Base-by-base conservation (phyloP, 176 grass and related monocot genomes). In the Thalia dealbata region DNA sequence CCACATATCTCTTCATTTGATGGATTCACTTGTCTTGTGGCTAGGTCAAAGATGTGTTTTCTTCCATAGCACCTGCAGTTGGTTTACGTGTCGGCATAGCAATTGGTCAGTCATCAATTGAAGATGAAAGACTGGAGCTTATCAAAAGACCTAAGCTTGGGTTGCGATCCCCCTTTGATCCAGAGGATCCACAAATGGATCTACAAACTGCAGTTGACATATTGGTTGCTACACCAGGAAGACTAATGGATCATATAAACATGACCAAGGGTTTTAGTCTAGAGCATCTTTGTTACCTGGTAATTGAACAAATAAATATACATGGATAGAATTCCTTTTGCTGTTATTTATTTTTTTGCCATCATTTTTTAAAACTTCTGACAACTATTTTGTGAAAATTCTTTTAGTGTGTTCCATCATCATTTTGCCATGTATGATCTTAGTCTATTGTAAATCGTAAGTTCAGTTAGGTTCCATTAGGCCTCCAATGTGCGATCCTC, bases 191-290 rank as follows among this genome's bases (percentile, higher is more conserved):
- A 21, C 82, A 86, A 78, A 84, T 92, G 79, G 87, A 92, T 81
- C 93, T 85, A 16, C 81, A 82, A 61, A 92, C 85, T 80, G 75
- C 88, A 78, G 81, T 97, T 38, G 93, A 97, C 85, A 92, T 91
- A 90, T 86, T 92, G 76, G 85, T 97, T 43, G 90, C 90, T 58
- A 92, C 95, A 68, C 95, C 89, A 73, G 90, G 95, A 90, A 90
- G 95, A 81, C 67, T 92, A 79, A 92, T 97, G 90, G 95, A 92
- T 76, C 89, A 97, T 77, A 86, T 97, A 76, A 88, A 89, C 67
- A 91, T 90, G 93, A 92, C 93, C 44, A 88, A 92, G 42, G 93
- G 89, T 88, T 97, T 97, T 80, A 92, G 81, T 73, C 67, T 97
- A 52, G 89, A 97, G 61, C 86, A 97, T 92, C 93, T 97, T 86